Base-by-base conservation (phyloP, 306 rosid genomes). In the Vigna hirtella region DNA sequence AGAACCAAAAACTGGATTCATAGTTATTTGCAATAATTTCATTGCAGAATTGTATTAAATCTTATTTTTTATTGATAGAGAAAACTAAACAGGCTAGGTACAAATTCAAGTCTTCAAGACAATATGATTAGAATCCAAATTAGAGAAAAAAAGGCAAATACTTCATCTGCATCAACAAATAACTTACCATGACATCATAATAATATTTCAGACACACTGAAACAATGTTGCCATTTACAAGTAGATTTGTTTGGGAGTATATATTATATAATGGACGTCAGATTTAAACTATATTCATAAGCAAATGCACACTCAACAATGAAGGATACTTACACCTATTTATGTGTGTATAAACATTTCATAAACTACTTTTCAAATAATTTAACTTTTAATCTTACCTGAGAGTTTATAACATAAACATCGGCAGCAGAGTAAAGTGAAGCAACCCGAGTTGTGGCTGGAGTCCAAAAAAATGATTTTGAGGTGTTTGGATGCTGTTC, bases 341-440 rank as follows among this genome's bases (percentile, higher is more conserved):
- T 18, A 18, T 70, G 72, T 20, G 70, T 0, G 32, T 20, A 63
- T 24, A 50, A 38, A 28, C 40, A 49, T 64, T 79, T 72, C 67
- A 59, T 34, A 24, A 3, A 40, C 40, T 58, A 20, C 18, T 53
- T 26, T 10, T 59, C 45, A 69, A 7, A 47, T 34, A 42, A 69
- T 43, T 11, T 22, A 72, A 74, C 66, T 70, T 43, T 11, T 22
- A 77, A 71, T 70, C 74, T 55, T 85, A 93, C 99, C 98, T 95
- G 99, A 77, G 99, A 87, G 85, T 95, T 95, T 82, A 93, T 93
- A 66, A 85, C 89, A 74, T 95, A 95, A 72, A 87, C 97, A 79
- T 95, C 99, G 58, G 99, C 97, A 11, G 98, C 99, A 78, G 98
- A 86, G 86, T 89, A 95, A 55, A 95, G 93, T 65, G 99, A 90